Conservation (phyloP, 2,329 filamentous ascomycete genomes). For the Aspergillus amoenus region DNA sequence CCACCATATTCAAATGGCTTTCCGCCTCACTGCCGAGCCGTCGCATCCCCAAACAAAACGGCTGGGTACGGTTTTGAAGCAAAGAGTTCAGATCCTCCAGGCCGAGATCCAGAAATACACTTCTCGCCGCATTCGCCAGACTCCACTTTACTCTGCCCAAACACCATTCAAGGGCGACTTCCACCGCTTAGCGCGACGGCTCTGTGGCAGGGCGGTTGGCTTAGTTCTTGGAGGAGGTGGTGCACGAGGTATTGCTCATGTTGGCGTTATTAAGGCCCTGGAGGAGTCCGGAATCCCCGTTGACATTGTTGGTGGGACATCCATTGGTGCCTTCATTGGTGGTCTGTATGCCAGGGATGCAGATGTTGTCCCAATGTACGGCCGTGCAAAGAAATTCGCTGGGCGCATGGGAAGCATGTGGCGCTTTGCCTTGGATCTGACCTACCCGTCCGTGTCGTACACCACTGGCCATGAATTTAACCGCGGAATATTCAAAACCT, state of each 20-base stretch:
- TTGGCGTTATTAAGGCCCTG: slow-evolving; percentile 90
- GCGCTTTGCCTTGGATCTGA: slow-evolving; percentile 95
- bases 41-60: slow-evolving; percentile 72
- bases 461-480: slow-evolving; percentile 99
- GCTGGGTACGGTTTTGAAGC: slow-evolving; percentile 82
- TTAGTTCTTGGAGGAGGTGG: slow-evolving; percentile 92
- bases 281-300: slow-evolving; percentile 97
- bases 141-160: slow-evolving; percentile 84
- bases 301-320: slow-evolving; percentile 92
- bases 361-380: slow-evolving; percentile 95
- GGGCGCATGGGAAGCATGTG: slow-evolving; percentile 99
- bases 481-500: slow-evolving; percentile 96
- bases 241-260: slow-evolving; percentile 85
- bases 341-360: slow-evolving; percentile 94
- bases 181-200: slow-evolving; percentile 80
- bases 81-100: slow-evolving; percentile 89
- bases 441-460: slow-evolving; percentile 94
- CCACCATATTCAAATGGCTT: slow-evolving; percentile 95
- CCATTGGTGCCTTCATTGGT: slow-evolving; percentile 93
- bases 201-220: slow-evolving; percentile 93
- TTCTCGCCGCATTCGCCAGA: slow-evolving; percentile 84
- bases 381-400: slow-evolving; percentile 93
- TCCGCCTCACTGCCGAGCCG: slow-evolving; percentile 72
- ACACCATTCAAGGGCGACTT: slow-evolving; percentile 96
- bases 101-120: slow-evolving; percentile 99